Evolutionary conservation across 108 stramenopile genomes (phyloP).

Genomic region (Thalassiosira profunda): DNA sequence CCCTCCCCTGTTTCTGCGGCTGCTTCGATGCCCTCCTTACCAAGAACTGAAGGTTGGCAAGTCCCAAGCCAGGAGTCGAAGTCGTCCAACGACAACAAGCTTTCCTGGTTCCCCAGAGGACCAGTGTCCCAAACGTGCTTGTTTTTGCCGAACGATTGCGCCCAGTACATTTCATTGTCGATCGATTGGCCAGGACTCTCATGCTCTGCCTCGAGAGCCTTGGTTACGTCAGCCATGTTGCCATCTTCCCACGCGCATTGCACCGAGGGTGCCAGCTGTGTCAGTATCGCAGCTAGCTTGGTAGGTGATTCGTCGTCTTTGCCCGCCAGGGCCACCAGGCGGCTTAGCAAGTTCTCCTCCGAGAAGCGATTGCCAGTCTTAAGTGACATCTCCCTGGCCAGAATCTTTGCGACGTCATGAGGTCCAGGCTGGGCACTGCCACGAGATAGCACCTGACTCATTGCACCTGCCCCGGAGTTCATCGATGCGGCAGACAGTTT

Average conservation of each 20-base stretch:
- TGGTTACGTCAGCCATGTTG: no score
- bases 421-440: conserved; percentile 62
- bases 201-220: no score
- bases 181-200: conserved; percentile 48
- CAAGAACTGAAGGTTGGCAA: conserved; percentile 68
- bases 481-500: conserved; percentile 58
- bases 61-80: conserved; percentile 91
- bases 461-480: conserved; percentile 60
- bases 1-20: conserved; percentile 77
- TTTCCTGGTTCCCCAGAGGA: conserved; percentile 69
- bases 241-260: conserved; percentile 46
- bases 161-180: conserved; percentile 35
- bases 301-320: no score
- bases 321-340: conserved; percentile 55
- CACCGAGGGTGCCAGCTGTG: conserved; percentile 77
- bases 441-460: conserved; percentile 61
- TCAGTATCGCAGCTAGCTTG: conserved; percentile 13
- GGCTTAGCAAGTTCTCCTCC: conserved; percentile 52
- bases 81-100: conserved; percentile 66
- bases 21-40: conserved; percentile 79
- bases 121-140: conserved; percentile 87
- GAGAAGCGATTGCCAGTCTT: conserved; percentile 41
- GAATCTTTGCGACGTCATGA: conserved; percentile 55
- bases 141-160: conserved; percentile 41
- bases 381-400: no score